Evolutionary conservation across 768 basidiomycete genomes (phyloP).

Genomic region (Solioccasus polychromus): DNA sequence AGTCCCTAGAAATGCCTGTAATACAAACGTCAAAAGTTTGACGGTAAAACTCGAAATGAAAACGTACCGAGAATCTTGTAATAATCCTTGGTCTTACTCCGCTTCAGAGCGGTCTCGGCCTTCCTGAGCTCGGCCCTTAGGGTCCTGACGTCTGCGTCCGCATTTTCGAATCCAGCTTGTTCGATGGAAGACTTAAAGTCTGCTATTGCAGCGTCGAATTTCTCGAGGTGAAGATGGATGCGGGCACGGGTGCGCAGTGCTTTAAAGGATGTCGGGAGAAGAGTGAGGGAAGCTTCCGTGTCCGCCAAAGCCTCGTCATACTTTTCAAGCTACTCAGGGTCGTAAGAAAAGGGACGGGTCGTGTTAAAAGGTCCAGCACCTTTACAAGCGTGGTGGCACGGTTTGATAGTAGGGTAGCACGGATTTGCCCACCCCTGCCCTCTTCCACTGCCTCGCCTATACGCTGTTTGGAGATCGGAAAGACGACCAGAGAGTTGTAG

Average conservation of each 20-base stretch:
- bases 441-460: constrained; percentile 70
- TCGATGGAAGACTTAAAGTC: constrained; percentile 83
- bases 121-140: constrained; percentile 70
- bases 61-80: constrained; percentile 66
- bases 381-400: constrained; percentile 80
- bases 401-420: constrained; percentile 78
- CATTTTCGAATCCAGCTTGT: constrained; percentile 62
- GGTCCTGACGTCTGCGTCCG: constrained; percentile 58
- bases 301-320: constrained; percentile 71
- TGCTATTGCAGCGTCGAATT: constrained; percentile 64
- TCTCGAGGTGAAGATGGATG: constrained; percentile 69
- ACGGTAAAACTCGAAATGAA: background rate
- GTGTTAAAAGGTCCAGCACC: constrained; percentile 34
- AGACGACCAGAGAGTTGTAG: background rate
- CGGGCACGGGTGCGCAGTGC: constrained; percentile 84
- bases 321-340: constrained; percentile 49
- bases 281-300: constrained; percentile 61
- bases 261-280: constrained; percentile 73
- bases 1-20: constrained; percentile 49
- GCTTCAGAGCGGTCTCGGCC: constrained; percentile 77
- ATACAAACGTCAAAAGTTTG: background rate
- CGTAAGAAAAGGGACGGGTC: constrained; percentile 1
- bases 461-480: constrained; percentile 37
- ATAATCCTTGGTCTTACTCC: constrained; percentile 89
- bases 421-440: constrained; percentile 75